Base-by-base conservation (phyloP, 352 stramenopile species). In the Saprolegnia parasitica region DNA sequence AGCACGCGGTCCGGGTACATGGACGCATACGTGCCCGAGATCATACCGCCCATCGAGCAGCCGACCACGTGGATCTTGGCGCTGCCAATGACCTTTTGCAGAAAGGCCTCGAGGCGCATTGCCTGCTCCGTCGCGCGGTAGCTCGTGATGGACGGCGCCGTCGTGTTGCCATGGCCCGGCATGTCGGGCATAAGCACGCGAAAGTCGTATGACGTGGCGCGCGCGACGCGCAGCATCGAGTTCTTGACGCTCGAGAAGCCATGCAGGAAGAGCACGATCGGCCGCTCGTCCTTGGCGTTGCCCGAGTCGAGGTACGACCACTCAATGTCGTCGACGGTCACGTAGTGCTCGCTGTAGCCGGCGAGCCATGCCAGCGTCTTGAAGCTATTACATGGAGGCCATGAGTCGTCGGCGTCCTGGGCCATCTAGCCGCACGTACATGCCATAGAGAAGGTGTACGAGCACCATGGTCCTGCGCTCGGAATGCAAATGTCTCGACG, bases 21-120 rank as follows among this genome's bases (percentile, higher is more conserved):
- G 15, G 82, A 81, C 3, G 84, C 76, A 68, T 88, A 92, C 21
- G 86, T 76, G n/a, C 84, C 84, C 0, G 81, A 79, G 46, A 92
- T 75, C 81, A 92, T 87, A 16, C 82, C 84, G 47, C 84, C 84
- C 84, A 92, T 90, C 54, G 81, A 89, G 71, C 81, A 89, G 9
- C 84, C 84, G 20, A 90, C 72, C 9, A 92, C 54, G 54, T 92
- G 84, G n/a, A 92, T 74, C 71, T 86, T 86, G 60, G 80, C 79
- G 61, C 82, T 71, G 5, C 73, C 67, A 26, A 92, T 71, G 21
- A 80, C 76, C 24, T 73, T 76, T 24, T 86, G 68, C 8, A 92
- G 65, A 56, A 92, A 90, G 37, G 77, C 60, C 64, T 89, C 76
- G 57, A 92, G 71, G 1, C 83, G 74, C 16, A 73, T 46, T 16